Evolutionary conservation across 176 grass and related monocot genomes (phyloP).

Genomic region (Hordeum vulgare): DNA sequence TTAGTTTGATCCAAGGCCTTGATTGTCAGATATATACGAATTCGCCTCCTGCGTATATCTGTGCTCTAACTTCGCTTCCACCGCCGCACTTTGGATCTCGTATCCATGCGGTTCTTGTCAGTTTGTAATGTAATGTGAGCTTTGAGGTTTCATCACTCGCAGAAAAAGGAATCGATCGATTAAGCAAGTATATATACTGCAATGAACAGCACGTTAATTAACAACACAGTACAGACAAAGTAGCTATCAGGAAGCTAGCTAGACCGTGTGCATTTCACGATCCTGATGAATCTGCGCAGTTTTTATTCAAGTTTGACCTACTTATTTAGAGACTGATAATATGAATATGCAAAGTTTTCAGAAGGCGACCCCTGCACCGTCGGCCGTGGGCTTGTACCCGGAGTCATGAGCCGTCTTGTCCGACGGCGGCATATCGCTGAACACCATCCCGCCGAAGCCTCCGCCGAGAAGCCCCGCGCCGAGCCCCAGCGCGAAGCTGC

Average conservation of each 20-base stretch:
- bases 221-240: neutral
- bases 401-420: slow-evolving; percentile 14
- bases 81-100: no score
- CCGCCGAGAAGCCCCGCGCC: slow-evolving; percentile 6
- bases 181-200: neutral
- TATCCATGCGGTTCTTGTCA: no score
- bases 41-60: no score
- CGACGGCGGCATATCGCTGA: slow-evolving; percentile 32
- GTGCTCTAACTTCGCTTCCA: no score
- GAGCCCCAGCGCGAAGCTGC: slow-evolving; percentile 25
- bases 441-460: slow-evolving; percentile 8
- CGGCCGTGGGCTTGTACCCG: neutral
- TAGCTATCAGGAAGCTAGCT: no score
- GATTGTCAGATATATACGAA: no score
- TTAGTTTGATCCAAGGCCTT: no score
- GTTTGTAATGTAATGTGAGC: no score
- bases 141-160: no score
- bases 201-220: neutral
- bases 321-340: no score
- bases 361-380: neutral
- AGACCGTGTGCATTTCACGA: no score
- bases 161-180: no score
- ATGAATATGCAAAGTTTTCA: neutral
- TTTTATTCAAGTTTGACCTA: neutral
- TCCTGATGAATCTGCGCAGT: neutral